These are phyloP conservation scores for Penicillium griseofulvum DNA, from an alignment of 2,329 filamentous ascomycete species.

Conservation along the genomic window DNA sequence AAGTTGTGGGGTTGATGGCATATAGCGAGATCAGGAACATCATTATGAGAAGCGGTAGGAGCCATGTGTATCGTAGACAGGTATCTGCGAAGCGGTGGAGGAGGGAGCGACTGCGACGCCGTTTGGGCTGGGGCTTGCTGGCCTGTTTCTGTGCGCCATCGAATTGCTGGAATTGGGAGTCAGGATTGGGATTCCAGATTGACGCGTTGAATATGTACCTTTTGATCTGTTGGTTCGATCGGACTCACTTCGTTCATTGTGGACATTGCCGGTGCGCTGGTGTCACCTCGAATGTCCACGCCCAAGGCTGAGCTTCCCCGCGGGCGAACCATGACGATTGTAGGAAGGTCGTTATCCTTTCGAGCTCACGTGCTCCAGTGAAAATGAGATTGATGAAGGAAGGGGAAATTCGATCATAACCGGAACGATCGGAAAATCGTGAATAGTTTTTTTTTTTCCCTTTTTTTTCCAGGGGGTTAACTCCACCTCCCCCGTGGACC, in stretches of 20 bases:
- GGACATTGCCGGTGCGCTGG: conserved; percentile 46
- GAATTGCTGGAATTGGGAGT: conserved; percentile 15
- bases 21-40: conserved; percentile 65
- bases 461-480: conserved; percentile 4
- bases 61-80: conserved; percentile 57
- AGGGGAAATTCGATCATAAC: neutral
- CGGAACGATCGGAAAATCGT: conserved; percentile 5
- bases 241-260: conserved; percentile 43
- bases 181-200: neutral
- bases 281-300: conserved; percentile 49
- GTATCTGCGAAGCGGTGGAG: conserved; percentile 45
- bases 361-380: conserved; percentile 1
- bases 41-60: conserved; percentile 67
- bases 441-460: neutral
- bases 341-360: neutral
- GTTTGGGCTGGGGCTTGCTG: conserved; percentile 41
- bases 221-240: conserved; percentile 28
- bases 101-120: conserved; percentile 44
- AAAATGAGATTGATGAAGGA: neutral
- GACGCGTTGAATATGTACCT: conserved; percentile 26
- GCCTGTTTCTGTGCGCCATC: conserved; percentile 29
- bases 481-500: conserved; percentile 1
- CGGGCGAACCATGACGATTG: conserved; percentile 36
- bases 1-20: conserved; percentile 69
- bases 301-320: conserved; percentile 47